Conservation (phyloP, 768 basidiomycete genomes). For the Brasilioporus rufonigricans region DNA sequence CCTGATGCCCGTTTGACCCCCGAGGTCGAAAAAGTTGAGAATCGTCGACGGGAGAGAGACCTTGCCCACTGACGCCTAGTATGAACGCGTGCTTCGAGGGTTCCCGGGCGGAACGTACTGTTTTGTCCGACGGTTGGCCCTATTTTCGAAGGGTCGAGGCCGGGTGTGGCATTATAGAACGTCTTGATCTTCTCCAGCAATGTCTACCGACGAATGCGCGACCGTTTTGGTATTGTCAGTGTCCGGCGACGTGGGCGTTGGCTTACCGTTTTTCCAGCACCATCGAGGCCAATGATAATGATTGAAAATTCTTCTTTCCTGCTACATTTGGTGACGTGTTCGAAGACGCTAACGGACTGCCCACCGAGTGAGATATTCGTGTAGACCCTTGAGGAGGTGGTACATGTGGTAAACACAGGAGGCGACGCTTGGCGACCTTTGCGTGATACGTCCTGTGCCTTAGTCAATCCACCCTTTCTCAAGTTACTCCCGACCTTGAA, state of each 20-base stretch:
- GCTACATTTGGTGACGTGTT: slow-evolving; percentile 8
- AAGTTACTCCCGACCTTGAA: no score
- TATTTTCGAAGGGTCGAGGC: slow-evolving; percentile 90
- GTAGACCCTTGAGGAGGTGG: slow-evolving; percentile 88
- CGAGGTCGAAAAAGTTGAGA: slow-evolving; percentile 96
- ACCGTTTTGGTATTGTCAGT: background rate
- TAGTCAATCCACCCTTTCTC: no score
- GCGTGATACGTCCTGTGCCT: no score
- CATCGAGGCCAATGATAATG: slow-evolving; percentile 91
- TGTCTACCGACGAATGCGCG: slow-evolving; percentile 45
- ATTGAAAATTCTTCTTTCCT: slow-evolving; percentile 92
- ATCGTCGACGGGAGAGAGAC: slow-evolving; percentile 92
- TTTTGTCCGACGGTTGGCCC: slow-evolving; percentile 97
- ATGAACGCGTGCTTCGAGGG: background rate
- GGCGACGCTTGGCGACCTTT: no score
- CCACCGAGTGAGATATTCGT: slow-evolving; percentile 85
- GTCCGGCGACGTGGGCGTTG: background rate
- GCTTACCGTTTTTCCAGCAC: slow-evolving; percentile 85
- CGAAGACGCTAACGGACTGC: background rate
- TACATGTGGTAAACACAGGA: slow-evolving; percentile 62
- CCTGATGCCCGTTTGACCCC: slow-evolving; percentile 91
- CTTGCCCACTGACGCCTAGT: slow-evolving; percentile 66
- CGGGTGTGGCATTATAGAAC: slow-evolving; percentile 81
- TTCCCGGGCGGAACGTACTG: slow-evolving; percentile 52
- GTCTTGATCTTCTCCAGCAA: slow-evolving; percentile 94